Evolutionary conservation across 352 stramenopile genomes (phyloP), one percentile per base, ranked within the genome.

Genomic region (Elongisporangium anandrum): DNA sequence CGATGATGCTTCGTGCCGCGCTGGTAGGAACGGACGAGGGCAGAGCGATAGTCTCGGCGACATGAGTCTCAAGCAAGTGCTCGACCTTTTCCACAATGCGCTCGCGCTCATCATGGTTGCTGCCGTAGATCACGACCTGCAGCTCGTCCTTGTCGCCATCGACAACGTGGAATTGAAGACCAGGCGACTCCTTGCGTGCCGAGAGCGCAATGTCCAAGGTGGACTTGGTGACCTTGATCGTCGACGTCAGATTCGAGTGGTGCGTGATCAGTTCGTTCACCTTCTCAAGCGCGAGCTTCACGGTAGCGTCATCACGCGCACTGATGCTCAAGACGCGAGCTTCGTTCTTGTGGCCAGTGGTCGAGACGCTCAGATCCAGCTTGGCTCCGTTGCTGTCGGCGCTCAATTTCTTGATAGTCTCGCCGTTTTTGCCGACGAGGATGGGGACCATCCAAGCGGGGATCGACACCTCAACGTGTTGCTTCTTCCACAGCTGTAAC

Each of bases 351-450:
- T 57, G 57, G 12, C 56, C 54, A 3, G 50, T 57, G 16, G 38
- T 17, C 24, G 64, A 54, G 12, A 61, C 47, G 52, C 66, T 85
- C 60, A 91, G 68, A 60, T 88, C 79, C 29, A 91, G 64, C 17
- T 73, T 75, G 29, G 79, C 75, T 16, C 66, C 63, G 50, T 86
- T 81, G 64, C 72, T 79, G 52, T 90, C 73, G 2, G 74, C 58
- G 34, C 70, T 75, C 6, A 93, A 72, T 61, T 86, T 87, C 68
- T 88, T 87, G 60, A 93, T 93, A 15, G 75, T 85, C 50, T 93
- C 84, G 41, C 84, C 84, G 60, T 72, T 91, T 56, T 88, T 88
- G 39, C 84, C 84, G 13, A 93, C 68, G 6, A 93, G 61, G 22
- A 88, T 69, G 0, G 84, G 84, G 21, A 89, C 76, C 23, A 93